A percentile compares a stretch with the other conserved stretches of the same genome.
Evolutionary conservation across 1,284 basidiomycete genomes (phyloP).

Genomic region (Puccinia novopanici): DNA sequence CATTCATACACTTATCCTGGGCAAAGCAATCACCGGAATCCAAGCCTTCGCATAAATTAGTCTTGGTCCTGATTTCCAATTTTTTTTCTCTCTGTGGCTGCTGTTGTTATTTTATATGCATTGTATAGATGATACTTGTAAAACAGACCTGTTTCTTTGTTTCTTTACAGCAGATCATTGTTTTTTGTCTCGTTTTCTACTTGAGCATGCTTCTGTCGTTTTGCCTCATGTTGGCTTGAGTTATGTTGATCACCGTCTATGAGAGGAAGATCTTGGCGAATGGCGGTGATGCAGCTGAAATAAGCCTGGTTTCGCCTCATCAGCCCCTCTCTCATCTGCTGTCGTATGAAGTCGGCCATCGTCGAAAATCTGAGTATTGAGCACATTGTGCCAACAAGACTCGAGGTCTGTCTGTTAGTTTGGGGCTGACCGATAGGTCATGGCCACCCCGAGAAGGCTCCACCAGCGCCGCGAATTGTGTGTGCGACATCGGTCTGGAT

Average conservation of each 20-base stretch:
- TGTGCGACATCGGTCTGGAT: background rate
- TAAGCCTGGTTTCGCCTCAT: too few relatives aligned
- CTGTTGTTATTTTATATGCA: background rate
- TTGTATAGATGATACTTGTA: conserved; percentile 22
- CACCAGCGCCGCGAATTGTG: background rate
- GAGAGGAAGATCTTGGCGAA: too few relatives aligned
- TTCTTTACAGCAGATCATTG: background rate
- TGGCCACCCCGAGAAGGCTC: too few relatives aligned
- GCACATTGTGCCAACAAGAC: too few relatives aligned
- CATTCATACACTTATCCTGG: conserved; percentile 47
- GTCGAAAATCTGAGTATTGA: too few relatives aligned
- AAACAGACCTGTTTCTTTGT: background rate
- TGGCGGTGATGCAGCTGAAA: too few relatives aligned
- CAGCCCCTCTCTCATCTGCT: too few relatives aligned
- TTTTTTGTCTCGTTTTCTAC: background rate
- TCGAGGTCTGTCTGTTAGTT: too few relatives aligned
- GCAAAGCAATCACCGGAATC: conserved; percentile 46
- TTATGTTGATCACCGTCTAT: too few relatives aligned
- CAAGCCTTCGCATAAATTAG: conserved; percentile 35
- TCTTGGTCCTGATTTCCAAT: background rate
- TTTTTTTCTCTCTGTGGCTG: background rate
- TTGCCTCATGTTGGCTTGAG: background rate
- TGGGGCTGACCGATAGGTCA: too few relatives aligned
- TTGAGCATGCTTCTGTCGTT: background rate
- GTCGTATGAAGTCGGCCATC: too few relatives aligned